Evolutionary conservation across 164 flowering plant genomes (phyloP).

Genomic region (Sedum album): DNA sequence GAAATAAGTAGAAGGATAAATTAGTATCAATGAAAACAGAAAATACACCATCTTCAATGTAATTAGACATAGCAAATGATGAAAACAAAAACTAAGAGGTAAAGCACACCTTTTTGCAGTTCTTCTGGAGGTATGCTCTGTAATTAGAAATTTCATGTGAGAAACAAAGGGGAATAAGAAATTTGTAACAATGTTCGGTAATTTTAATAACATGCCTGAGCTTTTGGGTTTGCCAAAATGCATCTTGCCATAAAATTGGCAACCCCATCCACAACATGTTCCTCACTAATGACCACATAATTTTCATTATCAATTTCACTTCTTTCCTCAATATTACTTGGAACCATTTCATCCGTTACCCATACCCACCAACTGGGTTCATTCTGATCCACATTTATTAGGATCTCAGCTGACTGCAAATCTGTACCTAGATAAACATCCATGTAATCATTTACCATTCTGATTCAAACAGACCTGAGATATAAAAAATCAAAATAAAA

Average conservation of each 20-base stretch:
- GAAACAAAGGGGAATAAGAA: background rate
- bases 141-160: slow-evolving; percentile 17
- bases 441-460: background rate
- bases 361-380: slow-evolving; percentile 96
- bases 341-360: slow-evolving; percentile 77
- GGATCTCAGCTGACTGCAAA: slow-evolving; percentile 46
- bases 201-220: slow-evolving; percentile 35
- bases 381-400: slow-evolving; percentile 49
- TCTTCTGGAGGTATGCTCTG: slow-evolving; percentile 76
- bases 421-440: slow-evolving; percentile 37
- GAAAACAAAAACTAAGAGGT: too few relatives aligned
- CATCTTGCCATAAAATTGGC: slow-evolving; percentile 91
- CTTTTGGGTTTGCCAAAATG: slow-evolving; percentile 68
- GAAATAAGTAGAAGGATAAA: slow-evolving; percentile 1
- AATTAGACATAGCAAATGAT: background rate
- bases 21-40: background rate
- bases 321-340: slow-evolving; percentile 49
- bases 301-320: slow-evolving; percentile 84
- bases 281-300: slow-evolving; percentile 66
- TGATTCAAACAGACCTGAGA: background rate
- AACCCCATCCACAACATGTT: slow-evolving; percentile 86
- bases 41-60: background rate
- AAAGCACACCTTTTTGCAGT: slow-evolving; percentile 62
- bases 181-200: background rate
- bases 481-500: background rate